Conservation (phyloP, 1,284 basidiomycete species). For the Trametes polyzona region DNA sequence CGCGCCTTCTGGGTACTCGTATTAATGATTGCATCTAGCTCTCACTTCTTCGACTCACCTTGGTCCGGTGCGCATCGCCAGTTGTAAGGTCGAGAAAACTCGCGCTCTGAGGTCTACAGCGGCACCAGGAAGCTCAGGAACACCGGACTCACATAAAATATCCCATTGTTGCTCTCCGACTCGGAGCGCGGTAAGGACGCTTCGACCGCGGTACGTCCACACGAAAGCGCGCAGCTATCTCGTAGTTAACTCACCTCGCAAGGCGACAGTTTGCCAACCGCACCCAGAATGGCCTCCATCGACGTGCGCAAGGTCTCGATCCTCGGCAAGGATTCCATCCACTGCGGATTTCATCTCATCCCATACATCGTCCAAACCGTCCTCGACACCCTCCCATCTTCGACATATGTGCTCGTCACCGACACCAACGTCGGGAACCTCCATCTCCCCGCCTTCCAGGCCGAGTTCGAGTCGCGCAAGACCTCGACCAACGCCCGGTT, state of each 20-base stretch:
- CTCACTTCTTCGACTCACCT: constrained; percentile 1
- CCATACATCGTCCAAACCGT: constrained; percentile 87
- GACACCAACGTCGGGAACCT: constrained; percentile 88
- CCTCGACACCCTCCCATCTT: constrained; percentile 74
- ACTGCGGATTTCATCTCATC: constrained; percentile 90
- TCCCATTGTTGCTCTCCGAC: not conserved
- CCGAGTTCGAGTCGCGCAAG: constrained; percentile 61
- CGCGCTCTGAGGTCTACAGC: too few species aligned
- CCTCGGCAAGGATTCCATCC: constrained; percentile 86
- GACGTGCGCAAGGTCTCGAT: constrained; percentile 79
- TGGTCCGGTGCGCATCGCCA: too few species aligned
- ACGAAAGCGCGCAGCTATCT: not conserved
- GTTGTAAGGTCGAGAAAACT: too few species aligned
- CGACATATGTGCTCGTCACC: constrained; percentile 92
- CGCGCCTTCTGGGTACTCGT: too few species aligned
- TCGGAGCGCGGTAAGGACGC: not conserved
- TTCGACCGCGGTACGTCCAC: constrained; percentile 3
- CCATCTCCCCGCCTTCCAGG: constrained; percentile 71
- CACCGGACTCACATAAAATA: constrained; percentile 7
- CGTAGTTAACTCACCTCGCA: not conserved
- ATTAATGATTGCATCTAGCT: not conserved
- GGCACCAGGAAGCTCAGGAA: too few species aligned
- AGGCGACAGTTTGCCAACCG: too few species aligned
- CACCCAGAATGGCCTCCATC: constrained; percentile 34
- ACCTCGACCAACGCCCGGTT: constrained; percentile 61